Percentiles rank a stretch among this genome's conserved stretches.
Evolutionary conservation across 768 basidiomycete genomes (phyloP).

Genomic region (Amanita polypyramis): DNA sequence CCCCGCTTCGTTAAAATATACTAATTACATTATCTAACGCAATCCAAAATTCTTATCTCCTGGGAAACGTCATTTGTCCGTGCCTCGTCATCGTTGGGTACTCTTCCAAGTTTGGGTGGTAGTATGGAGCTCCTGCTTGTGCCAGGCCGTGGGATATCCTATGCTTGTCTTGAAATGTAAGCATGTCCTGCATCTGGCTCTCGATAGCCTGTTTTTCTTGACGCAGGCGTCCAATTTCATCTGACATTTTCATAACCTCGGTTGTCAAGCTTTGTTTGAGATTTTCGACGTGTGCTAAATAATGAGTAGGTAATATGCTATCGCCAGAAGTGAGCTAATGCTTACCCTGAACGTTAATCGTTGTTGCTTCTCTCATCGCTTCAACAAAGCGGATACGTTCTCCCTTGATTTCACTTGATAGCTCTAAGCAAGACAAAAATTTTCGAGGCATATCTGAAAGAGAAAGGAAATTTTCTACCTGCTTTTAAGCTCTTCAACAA

Average conservation of each 20-base stretch:
- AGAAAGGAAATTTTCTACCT: slow-evolving; percentile 28
- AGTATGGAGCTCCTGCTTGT: background rate
- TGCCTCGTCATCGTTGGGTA: slow-evolving; percentile 1
- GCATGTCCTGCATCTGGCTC: slow-evolving; percentile 63
- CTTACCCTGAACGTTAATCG: slow-evolving; percentile 74
- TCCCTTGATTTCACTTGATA: slow-evolving; percentile 77
- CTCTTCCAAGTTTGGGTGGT: background rate
- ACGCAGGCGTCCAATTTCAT: slow-evolving; percentile 61
- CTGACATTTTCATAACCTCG: slow-evolving; percentile 65
- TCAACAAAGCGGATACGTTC: slow-evolving; percentile 83
- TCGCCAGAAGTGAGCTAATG: background rate
- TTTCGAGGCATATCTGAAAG: background rate
- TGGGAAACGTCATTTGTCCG: background rate
- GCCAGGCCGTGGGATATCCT: slow-evolving; percentile 3
- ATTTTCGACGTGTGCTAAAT: slow-evolving; percentile 72
- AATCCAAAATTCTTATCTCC: background rate
- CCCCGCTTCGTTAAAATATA: background rate
- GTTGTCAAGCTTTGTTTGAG: slow-evolving; percentile 73
- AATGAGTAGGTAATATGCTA: background rate
- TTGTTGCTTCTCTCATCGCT: slow-evolving; percentile 91
- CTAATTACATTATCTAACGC: background rate
- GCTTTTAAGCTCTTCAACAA: slow-evolving; percentile 55
- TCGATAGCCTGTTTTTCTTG: slow-evolving; percentile 55
- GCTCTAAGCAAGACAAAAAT: slow-evolving; percentile 31
- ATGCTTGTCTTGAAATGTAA: slow-evolving; percentile 47